phyloP scores from a whole-genome alignment of 345 rosid species.

The Leavenworthia alabamica region DNA sequence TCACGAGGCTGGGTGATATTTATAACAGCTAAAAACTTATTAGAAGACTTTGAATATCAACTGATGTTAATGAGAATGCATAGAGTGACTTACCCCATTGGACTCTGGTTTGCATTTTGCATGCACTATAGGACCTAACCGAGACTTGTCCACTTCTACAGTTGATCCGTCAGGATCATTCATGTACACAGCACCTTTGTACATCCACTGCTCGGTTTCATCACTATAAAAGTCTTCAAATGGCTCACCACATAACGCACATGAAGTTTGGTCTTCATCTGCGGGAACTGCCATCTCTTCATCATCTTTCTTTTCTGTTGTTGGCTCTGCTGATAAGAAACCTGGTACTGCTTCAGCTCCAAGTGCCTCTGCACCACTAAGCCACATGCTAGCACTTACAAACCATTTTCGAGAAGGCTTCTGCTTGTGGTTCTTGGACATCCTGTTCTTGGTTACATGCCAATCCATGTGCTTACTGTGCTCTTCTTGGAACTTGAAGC shows the following conservation, averaged over 20 bases:
- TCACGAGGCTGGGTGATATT: neutral
- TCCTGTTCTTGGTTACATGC: conserved; percentile 98
- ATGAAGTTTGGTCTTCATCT: conserved; percentile 84
- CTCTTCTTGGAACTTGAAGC: conserved; percentile 88
- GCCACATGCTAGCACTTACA: conserved; percentile 95
- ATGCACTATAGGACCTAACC: conserved; percentile 94
- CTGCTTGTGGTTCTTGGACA: conserved; percentile 93
- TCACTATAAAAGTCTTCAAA: conserved; percentile 98
- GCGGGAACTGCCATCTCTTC: conserved; percentile 98
- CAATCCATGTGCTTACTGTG: conserved; percentile 99
- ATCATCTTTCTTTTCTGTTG: conserved; percentile 73
- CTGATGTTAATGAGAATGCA: neutral
- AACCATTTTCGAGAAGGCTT: conserved; percentile 97
- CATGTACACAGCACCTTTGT: conserved; percentile 93
- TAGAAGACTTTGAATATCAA: neutral
- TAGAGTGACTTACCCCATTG: conserved; percentile 35
- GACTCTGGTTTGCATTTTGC: conserved; percentile 95
- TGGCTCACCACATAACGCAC: conserved; percentile 94
- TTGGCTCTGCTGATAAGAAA: conserved; percentile 62
- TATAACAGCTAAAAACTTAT: neutral
- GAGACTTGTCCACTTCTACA: conserved; percentile 65
- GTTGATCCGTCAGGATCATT: conserved; percentile 60
- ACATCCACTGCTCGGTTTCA: conserved; percentile 99
- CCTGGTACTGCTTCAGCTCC: conserved; percentile 93
- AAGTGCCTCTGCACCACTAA: conserved; percentile 95